Base-by-base conservation (phyloP, 192 early-diverging fungal species). In the Coemansia sp. region DNA sequence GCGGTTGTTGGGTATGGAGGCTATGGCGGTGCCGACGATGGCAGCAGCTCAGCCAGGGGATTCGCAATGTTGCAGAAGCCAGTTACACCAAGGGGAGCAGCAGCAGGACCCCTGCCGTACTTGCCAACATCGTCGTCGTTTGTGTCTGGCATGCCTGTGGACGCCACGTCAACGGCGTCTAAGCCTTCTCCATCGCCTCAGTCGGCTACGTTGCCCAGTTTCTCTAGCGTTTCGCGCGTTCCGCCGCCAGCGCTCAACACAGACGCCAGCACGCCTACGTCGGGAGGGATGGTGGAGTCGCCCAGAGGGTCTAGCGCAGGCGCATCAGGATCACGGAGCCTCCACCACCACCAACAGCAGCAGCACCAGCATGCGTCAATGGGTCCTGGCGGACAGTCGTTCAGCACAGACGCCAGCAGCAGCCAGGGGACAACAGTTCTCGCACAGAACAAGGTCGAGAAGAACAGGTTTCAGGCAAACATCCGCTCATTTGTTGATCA, bases 391-490 rank as follows among this genome's bases (percentile, higher is more conserved):
- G 41, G 61, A 13, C 54, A 42, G 22, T 63, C 57, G 40, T 67
- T 55, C 54, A 48, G 34, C 31, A 52, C 38, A 50, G 20, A 55
- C n/a, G 38, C n/a, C 30, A 13, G 27, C 9, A 40, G 55, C 34
- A n/a, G 40, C 7, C 42, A 13, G 3, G 40, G 45, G 15, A 50
- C 42, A 23, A 50, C 42, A 23, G 58, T 47, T 37, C 30, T 61
- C n/a, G 19, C 65, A 30, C 70, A 68, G 56, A 70, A 70, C 14
- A 79, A 79, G 60, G 62, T 72, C 22, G 76, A 79, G 30, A 79
- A 79, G 29, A 79, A 79, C 38, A 70, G 76, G 13, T 79, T 79
- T 28, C 76, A 79, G 57, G 76, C 76, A 36, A 79, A 73, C 57
- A 73, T 79, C 23, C 76, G 76, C 33, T 59, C 76, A 1, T 79